Conservation (phyloP, 2,329 filamentous ascomycete genomes). For the Colletotrichum caudatum region DNA sequence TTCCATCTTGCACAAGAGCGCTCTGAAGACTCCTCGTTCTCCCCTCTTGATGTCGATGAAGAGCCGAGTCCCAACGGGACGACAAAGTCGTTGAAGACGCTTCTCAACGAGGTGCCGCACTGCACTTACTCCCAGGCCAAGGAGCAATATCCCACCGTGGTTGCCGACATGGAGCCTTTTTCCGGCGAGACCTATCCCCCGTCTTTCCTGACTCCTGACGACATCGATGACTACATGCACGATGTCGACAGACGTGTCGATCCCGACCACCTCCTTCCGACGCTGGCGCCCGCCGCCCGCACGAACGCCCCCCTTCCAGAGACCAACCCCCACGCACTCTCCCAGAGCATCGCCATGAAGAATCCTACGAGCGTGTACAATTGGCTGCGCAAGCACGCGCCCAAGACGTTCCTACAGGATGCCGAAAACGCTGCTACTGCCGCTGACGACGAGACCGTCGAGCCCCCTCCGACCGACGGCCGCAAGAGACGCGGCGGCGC, state of each 20-base stretch:
- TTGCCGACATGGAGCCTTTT: conserved; percentile 62
- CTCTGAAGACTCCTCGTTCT: conserved; percentile 55
- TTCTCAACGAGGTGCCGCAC: conserved; percentile 67
- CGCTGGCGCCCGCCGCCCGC: conserved; percentile 64
- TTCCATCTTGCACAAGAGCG: conserved; percentile 74
- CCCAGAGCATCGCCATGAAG: conserved; percentile 54
- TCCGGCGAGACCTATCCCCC: conserved; percentile 69
- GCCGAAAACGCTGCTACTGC: conserved; percentile 61
- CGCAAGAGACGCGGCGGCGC: conserved; percentile 44
- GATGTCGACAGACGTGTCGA: conserved; percentile 68
- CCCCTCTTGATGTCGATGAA: conserved; percentile 49
- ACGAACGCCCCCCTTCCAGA: conserved; percentile 45
- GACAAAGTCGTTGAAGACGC: conserved; percentile 62
- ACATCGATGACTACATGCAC: conserved; percentile 80
- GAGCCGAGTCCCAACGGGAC: conserved; percentile 53
- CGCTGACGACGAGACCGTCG: conserved; percentile 55
- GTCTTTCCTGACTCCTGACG: conserved; percentile 75
- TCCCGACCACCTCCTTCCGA: conserved; percentile 58
- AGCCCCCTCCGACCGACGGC: conserved; percentile 43
- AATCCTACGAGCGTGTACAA: conserved; percentile 96
- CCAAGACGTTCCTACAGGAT: conserved; percentile 87
- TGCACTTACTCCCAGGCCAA: conserved; percentile 65
- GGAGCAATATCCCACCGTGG: conserved; percentile 71
- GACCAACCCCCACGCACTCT: conserved; percentile 54
- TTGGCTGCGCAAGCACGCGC: conserved; percentile 89